Percentiles rank a stretch among this genome's conserved stretches.
phyloP scores from a whole-genome alignment of 345 rosid genomes.

The Melaleuca quinquenervia region DNA sequence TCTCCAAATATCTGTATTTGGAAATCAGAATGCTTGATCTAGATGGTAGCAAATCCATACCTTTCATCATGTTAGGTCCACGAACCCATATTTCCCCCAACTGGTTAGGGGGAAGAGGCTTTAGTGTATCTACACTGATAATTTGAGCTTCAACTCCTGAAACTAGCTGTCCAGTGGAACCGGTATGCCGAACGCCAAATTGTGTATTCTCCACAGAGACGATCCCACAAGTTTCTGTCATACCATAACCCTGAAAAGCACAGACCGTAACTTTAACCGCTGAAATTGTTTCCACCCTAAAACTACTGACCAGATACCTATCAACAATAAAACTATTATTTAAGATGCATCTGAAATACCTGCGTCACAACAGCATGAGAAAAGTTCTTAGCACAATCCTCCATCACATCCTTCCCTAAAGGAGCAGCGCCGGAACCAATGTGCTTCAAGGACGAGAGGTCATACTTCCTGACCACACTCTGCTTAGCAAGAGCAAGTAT shows the following conservation, averaged over 20 bases:
- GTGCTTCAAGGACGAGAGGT: constrained; percentile 54
- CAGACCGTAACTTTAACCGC: neutral
- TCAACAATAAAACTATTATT: neutral
- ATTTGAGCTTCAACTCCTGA: constrained; percentile 72
- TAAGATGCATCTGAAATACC: constrained; percentile 24
- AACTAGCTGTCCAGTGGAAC: constrained; percentile 64
- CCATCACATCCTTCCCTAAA: constrained; percentile 80
- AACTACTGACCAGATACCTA: neutral
- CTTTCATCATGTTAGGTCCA: constrained; percentile 90
- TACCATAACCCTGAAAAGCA: constrained; percentile 65
- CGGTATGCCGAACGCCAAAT: constrained; percentile 32
- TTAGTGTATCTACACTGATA: constrained; percentile 42
- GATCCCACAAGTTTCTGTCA: constrained; percentile 79
- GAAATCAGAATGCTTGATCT: neutral
- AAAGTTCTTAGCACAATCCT: constrained; percentile 54
- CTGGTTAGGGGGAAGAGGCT: constrained; percentile 71
- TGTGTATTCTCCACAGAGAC: constrained; percentile 48
- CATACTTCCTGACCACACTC: constrained; percentile 37
- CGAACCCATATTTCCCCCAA: constrained; percentile 83
- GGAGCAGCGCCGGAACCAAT: constrained; percentile 91
- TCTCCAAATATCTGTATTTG: neutral
- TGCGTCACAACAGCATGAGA: constrained; percentile 43
- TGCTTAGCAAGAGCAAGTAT: constrained; percentile 77
- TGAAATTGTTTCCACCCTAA: neutral
- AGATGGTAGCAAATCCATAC: constrained; percentile 10